phyloP scores from a whole-genome alignment of 169 alveolate genomes.

The Eimeria falciformis region DNA sequence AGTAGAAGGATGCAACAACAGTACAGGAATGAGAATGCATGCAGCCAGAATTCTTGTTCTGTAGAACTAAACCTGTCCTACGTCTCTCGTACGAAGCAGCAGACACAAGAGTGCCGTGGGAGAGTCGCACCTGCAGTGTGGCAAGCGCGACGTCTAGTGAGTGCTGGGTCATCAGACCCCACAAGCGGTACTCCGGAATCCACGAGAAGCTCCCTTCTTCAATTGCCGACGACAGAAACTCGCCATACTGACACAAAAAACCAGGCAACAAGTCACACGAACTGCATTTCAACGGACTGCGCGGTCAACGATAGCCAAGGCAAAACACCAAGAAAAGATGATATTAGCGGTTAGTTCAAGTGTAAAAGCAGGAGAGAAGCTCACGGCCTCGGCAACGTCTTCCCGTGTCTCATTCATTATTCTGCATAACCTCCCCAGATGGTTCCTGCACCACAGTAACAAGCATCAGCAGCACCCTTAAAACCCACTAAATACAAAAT shows the following conservation, averaged over 20 bases:
- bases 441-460: background rate
- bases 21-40: background rate
- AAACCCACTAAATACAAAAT: background rate
- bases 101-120: too few relatives aligned
- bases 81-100: too few relatives aligned
- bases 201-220: slow-evolving; percentile 10
- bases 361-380: background rate
- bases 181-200: background rate
- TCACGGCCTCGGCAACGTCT: background rate
- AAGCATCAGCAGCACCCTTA: background rate
- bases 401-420: background rate
- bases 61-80: too few relatives aligned
- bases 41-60: background rate
- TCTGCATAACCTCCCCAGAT: background rate
- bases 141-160: slow-evolving; percentile 3
- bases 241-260: slow-evolving; percentile 7
- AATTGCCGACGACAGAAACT: background rate
- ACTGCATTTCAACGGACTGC: too few relatives aligned
- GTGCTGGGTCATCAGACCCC: slow-evolving; percentile 21
- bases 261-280: background rate
- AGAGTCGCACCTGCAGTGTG: slow-evolving; percentile 20
- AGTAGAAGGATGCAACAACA: background rate
- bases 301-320: too few relatives aligned
- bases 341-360: too few relatives aligned
- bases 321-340: too few relatives aligned